Percentiles rank a stretch among this genome's conserved stretches.
phyloP scores from a whole-genome alignment of 441 rosid genomes.

The Erodium texanum region DNA sequence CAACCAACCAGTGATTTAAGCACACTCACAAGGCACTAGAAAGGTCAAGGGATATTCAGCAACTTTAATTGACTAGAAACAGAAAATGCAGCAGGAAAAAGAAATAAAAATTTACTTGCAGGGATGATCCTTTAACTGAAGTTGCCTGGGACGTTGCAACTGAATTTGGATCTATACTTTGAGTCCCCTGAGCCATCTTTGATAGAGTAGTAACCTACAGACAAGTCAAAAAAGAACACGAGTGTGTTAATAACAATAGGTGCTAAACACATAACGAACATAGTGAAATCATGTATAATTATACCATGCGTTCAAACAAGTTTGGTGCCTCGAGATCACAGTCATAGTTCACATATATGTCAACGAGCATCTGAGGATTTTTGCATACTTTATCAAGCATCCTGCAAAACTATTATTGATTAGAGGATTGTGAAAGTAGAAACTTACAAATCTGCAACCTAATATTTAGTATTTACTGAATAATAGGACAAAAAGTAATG shows the following conservation, averaged over 20 bases:
- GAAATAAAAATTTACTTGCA: conserved; percentile 52
- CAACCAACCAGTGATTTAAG: conserved; percentile 93
- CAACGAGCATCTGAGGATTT: conserved; percentile 99
- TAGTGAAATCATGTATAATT: conserved; percentile 16
- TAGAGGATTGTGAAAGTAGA: conserved; percentile 16
- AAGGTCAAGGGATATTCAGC: conserved; percentile 19
- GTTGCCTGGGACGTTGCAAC: conserved; percentile 63
- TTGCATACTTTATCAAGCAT: conserved; percentile 94
- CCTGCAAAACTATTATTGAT: conserved; percentile 38
- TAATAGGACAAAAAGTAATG: conserved; percentile 10
- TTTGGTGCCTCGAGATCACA: conserved; percentile 99
- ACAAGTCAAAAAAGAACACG: conserved; percentile 18
- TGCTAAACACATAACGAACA: conserved; percentile 4
- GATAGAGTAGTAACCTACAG: conserved; percentile 80
- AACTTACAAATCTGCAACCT: not conserved
- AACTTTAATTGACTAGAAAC: conserved; percentile 20
- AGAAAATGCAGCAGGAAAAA: conserved; percentile 3
- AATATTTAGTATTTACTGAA: conserved; percentile 14
- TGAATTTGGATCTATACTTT: conserved; percentile 77
- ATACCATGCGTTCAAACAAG: conserved; percentile 98
- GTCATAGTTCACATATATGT: conserved; percentile 94
- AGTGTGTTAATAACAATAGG: conserved; percentile 12
- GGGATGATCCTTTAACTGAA: conserved; percentile 79
- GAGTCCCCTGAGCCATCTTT: conserved; percentile 91
- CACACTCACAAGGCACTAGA: conserved; percentile 90